Percentiles rank a stretch among this genome's conserved stretches.
Evolutionary conservation across 768 basidiomycete species (phyloP).

Genomic region (Mycena haematopus): DNA sequence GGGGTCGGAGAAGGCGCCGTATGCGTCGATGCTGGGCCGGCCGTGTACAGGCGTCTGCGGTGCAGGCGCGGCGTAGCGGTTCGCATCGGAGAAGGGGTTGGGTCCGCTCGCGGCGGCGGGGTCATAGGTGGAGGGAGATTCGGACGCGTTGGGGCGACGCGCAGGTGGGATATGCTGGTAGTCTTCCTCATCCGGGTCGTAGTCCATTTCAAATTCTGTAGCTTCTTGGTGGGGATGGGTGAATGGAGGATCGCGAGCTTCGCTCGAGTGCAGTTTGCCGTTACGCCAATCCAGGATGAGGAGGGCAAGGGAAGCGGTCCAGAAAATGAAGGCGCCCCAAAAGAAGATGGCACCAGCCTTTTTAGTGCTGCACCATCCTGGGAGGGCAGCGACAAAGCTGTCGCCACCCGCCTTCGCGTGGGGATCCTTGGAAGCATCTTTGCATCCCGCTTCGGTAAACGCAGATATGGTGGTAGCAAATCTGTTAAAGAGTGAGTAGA

Average conservation of each 20-base stretch:
- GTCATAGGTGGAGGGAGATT: slow-evolving; percentile 38
- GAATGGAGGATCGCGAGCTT: slow-evolving; percentile 79
- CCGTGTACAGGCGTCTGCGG: slow-evolving; percentile 39
- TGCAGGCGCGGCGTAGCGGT: slow-evolving; percentile 51
- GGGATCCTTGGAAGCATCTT: slow-evolving; percentile 82
- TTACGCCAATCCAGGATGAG: slow-evolving; percentile 80
- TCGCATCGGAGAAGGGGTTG: slow-evolving; percentile 62
- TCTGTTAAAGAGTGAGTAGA: slow-evolving; percentile 41
- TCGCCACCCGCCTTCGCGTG: slow-evolving; percentile 68
- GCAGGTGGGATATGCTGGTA: slow-evolving; percentile 58
- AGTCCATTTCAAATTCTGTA: slow-evolving; percentile 52
- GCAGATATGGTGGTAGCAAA: slow-evolving; percentile 83
- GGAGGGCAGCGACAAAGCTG: slow-evolving; percentile 69
- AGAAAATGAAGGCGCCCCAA: slow-evolving; percentile 85
- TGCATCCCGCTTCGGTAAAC: slow-evolving; percentile 91
- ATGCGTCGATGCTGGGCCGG: slow-evolving; percentile 82
- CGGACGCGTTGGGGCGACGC: slow-evolving; percentile 34
- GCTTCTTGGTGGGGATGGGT: slow-evolving; percentile 55
- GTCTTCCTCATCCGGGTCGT: slow-evolving; percentile 61
- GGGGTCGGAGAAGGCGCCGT: slow-evolving; percentile 91
- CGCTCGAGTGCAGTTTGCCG: slow-evolving; percentile 56
- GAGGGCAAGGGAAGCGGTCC: slow-evolving; percentile 72
- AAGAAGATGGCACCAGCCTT: slow-evolving; percentile 90
- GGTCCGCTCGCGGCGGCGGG: slow-evolving; percentile 35
- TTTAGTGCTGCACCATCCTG: slow-evolving; percentile 91